These are phyloP conservation scores for Eucommia ulmoides DNA, from an alignment of 257 asterid genomes.

Conservation along the genomic window DNA sequence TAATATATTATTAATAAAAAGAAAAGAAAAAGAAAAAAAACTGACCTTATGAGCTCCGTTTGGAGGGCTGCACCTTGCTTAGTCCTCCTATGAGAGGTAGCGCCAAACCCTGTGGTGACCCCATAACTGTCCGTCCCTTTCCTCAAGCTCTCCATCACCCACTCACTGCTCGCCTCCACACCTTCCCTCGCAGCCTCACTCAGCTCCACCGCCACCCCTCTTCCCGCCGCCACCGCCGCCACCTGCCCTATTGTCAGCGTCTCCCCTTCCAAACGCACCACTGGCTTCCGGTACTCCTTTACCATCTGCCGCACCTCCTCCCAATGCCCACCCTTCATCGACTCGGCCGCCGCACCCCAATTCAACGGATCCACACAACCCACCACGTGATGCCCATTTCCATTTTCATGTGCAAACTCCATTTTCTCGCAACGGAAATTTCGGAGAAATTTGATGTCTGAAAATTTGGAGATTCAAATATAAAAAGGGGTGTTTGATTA, in stretches of 20 bases:
- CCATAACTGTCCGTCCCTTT: slow-evolving; percentile 91
- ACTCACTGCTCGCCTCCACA: slow-evolving; percentile 90
- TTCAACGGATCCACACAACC: slow-evolving; percentile 47
- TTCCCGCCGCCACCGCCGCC: slow-evolving; percentile 61
- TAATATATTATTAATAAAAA: too few species aligned
- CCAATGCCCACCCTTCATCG: slow-evolving; percentile 68
- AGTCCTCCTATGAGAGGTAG: slow-evolving; percentile 80
- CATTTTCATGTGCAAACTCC: slow-evolving; percentile 11
- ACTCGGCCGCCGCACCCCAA: slow-evolving; percentile 81
- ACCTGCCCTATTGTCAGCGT: slow-evolving; percentile 65
- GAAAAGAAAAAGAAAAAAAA: background rate
- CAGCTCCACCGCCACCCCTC: slow-evolving; percentile 60
- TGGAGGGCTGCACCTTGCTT: slow-evolving; percentile 89
- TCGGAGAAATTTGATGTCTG: too few species aligned
- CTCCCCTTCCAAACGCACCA: slow-evolving; percentile 74
- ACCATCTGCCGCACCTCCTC: slow-evolving; percentile 87
- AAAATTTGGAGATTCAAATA: too few species aligned
- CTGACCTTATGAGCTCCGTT: slow-evolving; percentile 80
- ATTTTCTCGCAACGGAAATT: too few species aligned
- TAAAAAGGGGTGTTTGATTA: too few species aligned
- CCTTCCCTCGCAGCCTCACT: slow-evolving; percentile 67
- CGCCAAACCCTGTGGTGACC: slow-evolving; percentile 83
- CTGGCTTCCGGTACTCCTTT: slow-evolving; percentile 62
- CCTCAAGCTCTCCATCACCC: slow-evolving; percentile 85
- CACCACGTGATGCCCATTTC: slow-evolving; percentile 21